Conservation (phyloP, 176 grass and related monocot species). For the Eragrostis nindensis region DNA sequence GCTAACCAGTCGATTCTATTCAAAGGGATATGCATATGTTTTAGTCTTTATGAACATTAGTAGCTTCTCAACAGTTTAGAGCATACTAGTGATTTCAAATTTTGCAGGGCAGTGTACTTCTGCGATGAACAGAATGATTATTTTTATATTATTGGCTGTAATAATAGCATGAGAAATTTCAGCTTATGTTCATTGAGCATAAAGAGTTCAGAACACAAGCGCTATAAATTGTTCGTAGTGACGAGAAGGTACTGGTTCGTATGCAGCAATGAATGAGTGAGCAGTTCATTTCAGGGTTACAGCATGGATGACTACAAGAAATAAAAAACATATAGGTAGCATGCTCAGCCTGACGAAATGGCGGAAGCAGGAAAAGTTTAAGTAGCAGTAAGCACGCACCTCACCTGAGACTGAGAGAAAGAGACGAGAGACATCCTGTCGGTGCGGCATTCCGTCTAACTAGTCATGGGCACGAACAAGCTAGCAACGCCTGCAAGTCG, state of each 20-base stretch:
- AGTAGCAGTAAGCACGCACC: too few species aligned
- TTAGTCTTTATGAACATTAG: not conserved
- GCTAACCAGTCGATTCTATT: not conserved
- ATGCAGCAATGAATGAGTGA: not conserved
- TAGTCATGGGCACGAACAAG: not conserved
- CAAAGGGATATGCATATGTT: not conserved
- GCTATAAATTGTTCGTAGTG: not conserved
- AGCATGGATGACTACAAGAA: not conserved
- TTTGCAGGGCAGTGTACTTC: not conserved
- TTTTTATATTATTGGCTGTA: not conserved
- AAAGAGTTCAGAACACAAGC: not conserved
- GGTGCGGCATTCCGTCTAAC: conserved; percentile 30
- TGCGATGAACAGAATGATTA: not conserved
- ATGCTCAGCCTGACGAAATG: not conserved
- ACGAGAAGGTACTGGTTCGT: not conserved
- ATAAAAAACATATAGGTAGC: too few species aligned
- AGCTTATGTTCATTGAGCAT: not conserved
- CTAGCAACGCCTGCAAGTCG: not conserved
- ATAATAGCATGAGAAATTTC: not conserved
- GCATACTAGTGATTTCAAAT: not conserved
- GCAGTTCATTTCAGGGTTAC: not conserved
- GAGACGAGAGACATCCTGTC: not conserved
- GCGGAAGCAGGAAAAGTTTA: not conserved
- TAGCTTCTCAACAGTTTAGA: not conserved
- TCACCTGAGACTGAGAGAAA: too few species aligned